Evolutionary conservation across 2,329 filamentous ascomycete genomes (phyloP), one percentile per base, ranked within the genome.

Genomic region (Huntiella decipiens): DNA sequence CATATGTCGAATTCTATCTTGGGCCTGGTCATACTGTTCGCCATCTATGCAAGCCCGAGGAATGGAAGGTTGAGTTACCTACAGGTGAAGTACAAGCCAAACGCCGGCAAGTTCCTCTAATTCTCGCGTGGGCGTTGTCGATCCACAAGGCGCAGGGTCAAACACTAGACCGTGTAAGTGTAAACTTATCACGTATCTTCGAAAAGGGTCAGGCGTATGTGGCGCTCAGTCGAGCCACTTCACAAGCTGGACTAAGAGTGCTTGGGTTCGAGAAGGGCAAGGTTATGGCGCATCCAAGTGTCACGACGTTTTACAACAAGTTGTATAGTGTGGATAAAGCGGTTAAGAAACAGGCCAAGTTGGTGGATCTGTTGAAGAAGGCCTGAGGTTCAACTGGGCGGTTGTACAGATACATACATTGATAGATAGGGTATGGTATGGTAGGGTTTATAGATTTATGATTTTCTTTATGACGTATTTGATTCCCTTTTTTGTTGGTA

Each of bases 131-230:
- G 91, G 91, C 91, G 2, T 65, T 98, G 15, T 94, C 86, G 1
- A 98, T 98, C 50, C 91, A 98, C 66, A 98, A 98, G 63, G 91
- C 91, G 1, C 88, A 96, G 59, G 88, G 88, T 1, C 88, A 96
- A 60, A 96, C 88, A 1, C 66, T 95, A 19, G 86, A 93, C 56
- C 73, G 88, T 43, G 91, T 98, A 50, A 93, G 93, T 57, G 91
- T 98, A 19, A 86, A 98, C 58, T 68, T 98, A 1, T 82, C 85
- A 28, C 81, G 76, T 51, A 83, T 94, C 1, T 98, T 98, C 55
- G 91, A 98, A 59, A 95, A 94, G 61, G 91, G 91, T 0, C 91
- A 98, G 60, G 91, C 91, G 4, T 98, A 98, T 57, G 91, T 98
- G 44, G 91, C 91, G 44, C 74, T 98, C 11, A 93, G 84, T 66